Percentiles rank a stretch among this genome's conserved stretches.
phyloP scores from a whole-genome alignment of 1,284 basidiomycete genomes.

The Rhodotorula sp. region DNA sequence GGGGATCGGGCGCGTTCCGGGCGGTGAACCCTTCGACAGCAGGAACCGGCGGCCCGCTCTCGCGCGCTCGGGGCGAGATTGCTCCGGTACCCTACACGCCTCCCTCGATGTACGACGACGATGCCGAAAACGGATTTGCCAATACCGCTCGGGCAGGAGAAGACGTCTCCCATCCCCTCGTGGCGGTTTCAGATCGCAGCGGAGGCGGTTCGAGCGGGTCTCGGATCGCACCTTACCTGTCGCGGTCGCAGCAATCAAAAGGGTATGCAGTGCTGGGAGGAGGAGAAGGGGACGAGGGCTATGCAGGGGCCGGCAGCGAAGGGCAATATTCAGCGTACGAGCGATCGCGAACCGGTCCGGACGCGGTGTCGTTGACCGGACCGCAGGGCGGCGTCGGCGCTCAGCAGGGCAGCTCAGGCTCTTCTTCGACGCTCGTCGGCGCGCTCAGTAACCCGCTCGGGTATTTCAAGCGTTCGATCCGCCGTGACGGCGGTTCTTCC shows the following conservation, averaged over 20 bases:
- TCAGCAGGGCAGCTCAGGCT: neutral
- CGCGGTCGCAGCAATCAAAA: neutral
- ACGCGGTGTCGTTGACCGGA: too few species aligned
- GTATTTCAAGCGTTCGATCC: conserved; percentile 10
- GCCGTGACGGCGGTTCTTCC: neutral
- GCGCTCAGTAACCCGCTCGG: conserved; percentile 17
- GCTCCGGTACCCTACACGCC: conserved; percentile 16
- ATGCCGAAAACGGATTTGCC: conserved; percentile 12
- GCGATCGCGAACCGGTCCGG: neutral
- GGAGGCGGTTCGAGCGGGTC: conserved; percentile 3
- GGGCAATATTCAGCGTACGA: conserved; percentile 16
- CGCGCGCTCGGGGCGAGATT: conserved; percentile 3
- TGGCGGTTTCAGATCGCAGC: neutral
- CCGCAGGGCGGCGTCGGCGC: neutral
- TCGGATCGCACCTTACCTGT: conserved; percentile 16
- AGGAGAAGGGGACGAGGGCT: conserved; percentile 7
- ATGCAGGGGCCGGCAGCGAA: neutral
- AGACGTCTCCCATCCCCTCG: conserved; percentile 13
- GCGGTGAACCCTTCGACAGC: conserved; percentile 12
- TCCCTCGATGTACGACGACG: conserved; percentile 1
- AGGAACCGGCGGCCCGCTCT: neutral
- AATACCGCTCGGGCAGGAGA: neutral
- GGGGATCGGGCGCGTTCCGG: neutral
- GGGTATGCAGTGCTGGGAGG: conserved; percentile 34
- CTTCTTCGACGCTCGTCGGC: conserved; percentile 1